These are phyloP conservation scores for barrel medic (Medicago truncatula) DNA, from an alignment of 306 rosid species.

Conservation along the genomic window MtrunA17r5.0-ANR NC_053045.1:51452501-51453000, in stretches of 20 bases:
- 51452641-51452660: too few relatives aligned
- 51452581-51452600: too few relatives aligned
- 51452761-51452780: constrained; percentile 76
- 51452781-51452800: constrained; percentile 91
- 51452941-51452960: constrained; percentile 1
- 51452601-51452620: too few relatives aligned
- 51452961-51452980: neutral
- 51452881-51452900: constrained; percentile 49
- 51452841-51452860: constrained; percentile 63
- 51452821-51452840: constrained; percentile 57
- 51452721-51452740: constrained; percentile 69
- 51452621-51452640: too few relatives aligned
- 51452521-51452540: too few relatives aligned
- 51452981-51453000: neutral
- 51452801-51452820: constrained; percentile 58
- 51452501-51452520: too few relatives aligned
- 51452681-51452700: too few relatives aligned
- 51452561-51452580: too few relatives aligned
- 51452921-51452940: constrained; percentile 72
- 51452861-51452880: constrained; percentile 72
- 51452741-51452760: constrained; percentile 85
- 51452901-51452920: constrained; percentile 81
- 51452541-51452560: too few relatives aligned
- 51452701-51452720: constrained; percentile 73
- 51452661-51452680: too few relatives aligned